phyloP scores from a whole-genome alignment of 2,329 filamentous ascomycete species.

The Fusarium devonianum region DNA sequence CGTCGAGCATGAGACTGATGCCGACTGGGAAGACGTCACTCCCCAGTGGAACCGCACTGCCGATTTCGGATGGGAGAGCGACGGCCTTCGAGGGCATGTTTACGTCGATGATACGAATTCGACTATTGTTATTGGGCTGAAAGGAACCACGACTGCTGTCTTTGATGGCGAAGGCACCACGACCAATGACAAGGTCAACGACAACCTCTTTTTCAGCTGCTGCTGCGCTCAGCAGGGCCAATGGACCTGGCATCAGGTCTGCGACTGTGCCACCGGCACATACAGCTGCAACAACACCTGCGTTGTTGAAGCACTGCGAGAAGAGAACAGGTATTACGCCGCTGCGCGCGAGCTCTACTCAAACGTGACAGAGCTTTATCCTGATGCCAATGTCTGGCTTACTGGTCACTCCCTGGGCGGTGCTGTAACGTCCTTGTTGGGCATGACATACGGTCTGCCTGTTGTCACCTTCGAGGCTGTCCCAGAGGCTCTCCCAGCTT shows the following conservation, averaged over 20 bases:
- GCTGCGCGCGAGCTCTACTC: conserved; percentile 89
- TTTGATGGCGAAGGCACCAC: conserved; percentile 98
- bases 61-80: conserved; percentile 91
- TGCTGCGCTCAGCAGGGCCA: conserved; percentile 95
- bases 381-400: conserved; percentile 84
- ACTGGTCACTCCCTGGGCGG: conserved; percentile 93
- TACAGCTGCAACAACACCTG: conserved; percentile 95
- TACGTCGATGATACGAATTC: conserved; percentile 86
- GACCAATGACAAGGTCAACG: conserved; percentile 96
- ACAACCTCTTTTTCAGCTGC: conserved; percentile 97
- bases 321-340: conserved; percentile 91
- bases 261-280: conserved; percentile 86
- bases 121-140: conserved; percentile 90
- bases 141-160: conserved; percentile 87
- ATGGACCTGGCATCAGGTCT: conserved; percentile 89
- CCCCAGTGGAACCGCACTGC: conserved; percentile 82
- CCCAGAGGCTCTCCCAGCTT: conserved; percentile 86
- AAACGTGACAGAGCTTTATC: conserved; percentile 90
- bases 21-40: conserved; percentile 85
- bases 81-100: conserved; percentile 90
- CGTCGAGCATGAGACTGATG: conserved; percentile 72
- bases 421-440: conserved; percentile 85
- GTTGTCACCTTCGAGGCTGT: conserved; percentile 94
- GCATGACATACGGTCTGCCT: conserved; percentile 88
- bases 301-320: conserved; percentile 73